Evolutionary conservation across 768 basidiomycete species (phyloP).

Genomic region (Clavaria fumosa): DNA sequence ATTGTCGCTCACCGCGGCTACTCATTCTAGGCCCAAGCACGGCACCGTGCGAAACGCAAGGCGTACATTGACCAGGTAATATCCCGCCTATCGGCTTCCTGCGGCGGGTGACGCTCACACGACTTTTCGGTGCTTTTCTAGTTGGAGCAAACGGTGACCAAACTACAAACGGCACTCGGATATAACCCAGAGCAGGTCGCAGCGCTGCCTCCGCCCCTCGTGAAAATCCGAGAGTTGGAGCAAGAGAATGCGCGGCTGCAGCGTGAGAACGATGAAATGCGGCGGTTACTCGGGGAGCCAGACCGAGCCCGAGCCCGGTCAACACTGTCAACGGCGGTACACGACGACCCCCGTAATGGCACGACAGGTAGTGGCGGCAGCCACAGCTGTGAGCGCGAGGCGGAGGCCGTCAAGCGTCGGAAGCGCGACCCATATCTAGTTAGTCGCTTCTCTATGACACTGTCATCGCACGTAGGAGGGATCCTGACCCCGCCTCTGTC

Average conservation of each 20-base stretch:
- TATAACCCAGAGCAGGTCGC: slow-evolving; percentile 63
- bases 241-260: slow-evolving; percentile 59
- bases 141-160: slow-evolving; percentile 78
- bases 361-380: too few species aligned
- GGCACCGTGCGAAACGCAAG: slow-evolving; percentile 85
- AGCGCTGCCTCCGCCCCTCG: slow-evolving; percentile 52
- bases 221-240: slow-evolving; percentile 71
- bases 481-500: too few species aligned
- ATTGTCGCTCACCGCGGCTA: too few species aligned
- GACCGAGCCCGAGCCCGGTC: slow-evolving; percentile 24
- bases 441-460: too few species aligned
- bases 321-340: slow-evolving; percentile 27
- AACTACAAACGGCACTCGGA: slow-evolving; percentile 61
- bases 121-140: slow-evolving; percentile 15
- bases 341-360: too few species aligned
- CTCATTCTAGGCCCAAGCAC: slow-evolving; percentile 82
- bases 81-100: slow-evolving; percentile 10
- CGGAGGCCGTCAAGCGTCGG: too few species aligned
- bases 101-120: not conserved
- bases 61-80: slow-evolving; percentile 90
- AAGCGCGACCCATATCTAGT: too few species aligned
- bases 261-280: slow-evolving; percentile 60
- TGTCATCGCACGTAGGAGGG: too few species aligned
- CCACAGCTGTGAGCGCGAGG: slow-evolving; percentile 39
- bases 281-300: slow-evolving; percentile 44